These are phyloP conservation scores for Raphanus hybrid DNA, from an alignment of 441 rosid species.

Conservation along the genomic window DNA sequence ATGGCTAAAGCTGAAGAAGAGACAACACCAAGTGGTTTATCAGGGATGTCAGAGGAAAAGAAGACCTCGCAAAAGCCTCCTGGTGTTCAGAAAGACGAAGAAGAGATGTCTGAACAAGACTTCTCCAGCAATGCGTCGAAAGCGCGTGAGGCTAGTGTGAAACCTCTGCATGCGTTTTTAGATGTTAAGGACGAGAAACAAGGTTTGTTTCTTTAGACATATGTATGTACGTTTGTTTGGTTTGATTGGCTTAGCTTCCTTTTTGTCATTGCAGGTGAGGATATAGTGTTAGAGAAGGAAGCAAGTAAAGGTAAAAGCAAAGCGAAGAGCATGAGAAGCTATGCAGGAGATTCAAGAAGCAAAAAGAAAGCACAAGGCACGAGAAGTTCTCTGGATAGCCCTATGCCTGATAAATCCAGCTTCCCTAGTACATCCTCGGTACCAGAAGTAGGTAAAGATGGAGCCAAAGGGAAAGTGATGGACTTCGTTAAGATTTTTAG, in stretches of 20 bases:
- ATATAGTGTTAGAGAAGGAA: constrained; percentile 35
- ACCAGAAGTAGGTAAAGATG: constrained; percentile 48
- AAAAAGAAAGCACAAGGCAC: constrained; percentile 52
- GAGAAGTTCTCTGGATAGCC: constrained; percentile 27
- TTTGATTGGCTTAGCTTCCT: constrained; percentile 9
- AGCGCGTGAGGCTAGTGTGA: constrained; percentile 41
- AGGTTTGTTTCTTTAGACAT: constrained; percentile 41
- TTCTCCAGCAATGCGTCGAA: constrained; percentile 35
- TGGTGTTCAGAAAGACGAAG: constrained; percentile 41
- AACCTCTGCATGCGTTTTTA: constrained; percentile 46
- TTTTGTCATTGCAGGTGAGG: constrained; percentile 51
- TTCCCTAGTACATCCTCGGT: constrained; percentile 39
- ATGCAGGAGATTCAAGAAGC: constrained; percentile 44
- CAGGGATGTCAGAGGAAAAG: background rate
- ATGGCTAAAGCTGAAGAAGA: constrained; percentile 45
- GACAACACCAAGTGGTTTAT: constrained; percentile 18
- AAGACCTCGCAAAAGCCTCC: constrained; percentile 21
- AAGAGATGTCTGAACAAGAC: constrained; percentile 36
- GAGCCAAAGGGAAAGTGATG: constrained; percentile 70
- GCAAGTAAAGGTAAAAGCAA: constrained; percentile 51
- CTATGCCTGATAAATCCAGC: constrained; percentile 44
- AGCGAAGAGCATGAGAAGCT: constrained; percentile 41
- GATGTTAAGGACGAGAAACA: constrained; percentile 33
- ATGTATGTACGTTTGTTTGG: constrained; percentile 2
- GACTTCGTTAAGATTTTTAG: constrained; percentile 79